phyloP scores from a whole-genome alignment of 352 stramenopile genomes.

The Peronospora farinosa region DNA sequence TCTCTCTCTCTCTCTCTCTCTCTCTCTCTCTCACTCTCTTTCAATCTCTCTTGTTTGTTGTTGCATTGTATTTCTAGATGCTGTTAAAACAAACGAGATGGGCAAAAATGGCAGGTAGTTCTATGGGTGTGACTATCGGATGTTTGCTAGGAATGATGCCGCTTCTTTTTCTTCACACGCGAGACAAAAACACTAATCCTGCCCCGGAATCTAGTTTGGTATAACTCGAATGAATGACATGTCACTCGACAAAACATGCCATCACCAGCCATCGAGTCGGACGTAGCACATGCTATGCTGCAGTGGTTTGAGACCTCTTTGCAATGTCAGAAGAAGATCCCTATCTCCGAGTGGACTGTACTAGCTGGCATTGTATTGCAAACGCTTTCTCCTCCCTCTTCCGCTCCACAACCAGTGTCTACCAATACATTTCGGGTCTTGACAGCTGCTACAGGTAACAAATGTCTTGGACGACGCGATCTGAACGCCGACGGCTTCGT shows the following conservation, averaged over 20 bases:
- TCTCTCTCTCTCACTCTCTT: background rate
- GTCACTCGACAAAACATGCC: conserved; percentile 9
- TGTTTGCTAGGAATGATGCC: conserved; percentile 73
- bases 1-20: background rate
- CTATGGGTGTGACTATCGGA: conserved; percentile 64
- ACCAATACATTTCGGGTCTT: conserved; percentile 40
- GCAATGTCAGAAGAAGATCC: conserved; percentile 58
- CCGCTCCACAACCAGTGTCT: background rate
- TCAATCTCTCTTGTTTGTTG: conserved; percentile 1
- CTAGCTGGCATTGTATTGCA: conserved; percentile 49
- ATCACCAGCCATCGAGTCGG: conserved; percentile 14
- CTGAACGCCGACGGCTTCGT: conserved; percentile 67
- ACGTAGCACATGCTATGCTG: conserved; percentile 43
- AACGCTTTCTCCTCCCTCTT: background rate
- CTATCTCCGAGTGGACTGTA: conserved; percentile 52
- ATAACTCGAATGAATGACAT: conserved; percentile 7
- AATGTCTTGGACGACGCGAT: conserved; percentile 68
- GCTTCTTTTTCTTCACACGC: conserved; percentile 72
- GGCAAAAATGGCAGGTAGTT: conserved; percentile 60
- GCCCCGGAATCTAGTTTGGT: background rate
- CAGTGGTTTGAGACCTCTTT: conserved; percentile 49
- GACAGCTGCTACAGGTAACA: conserved; percentile 57
- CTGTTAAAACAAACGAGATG: conserved; percentile 57
- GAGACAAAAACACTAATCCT: conserved; percentile 14
- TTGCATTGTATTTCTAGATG: conserved; percentile 27